Base-by-base conservation (phyloP, 805 yeast genomes). In the Lachancea fermentati region DNA sequence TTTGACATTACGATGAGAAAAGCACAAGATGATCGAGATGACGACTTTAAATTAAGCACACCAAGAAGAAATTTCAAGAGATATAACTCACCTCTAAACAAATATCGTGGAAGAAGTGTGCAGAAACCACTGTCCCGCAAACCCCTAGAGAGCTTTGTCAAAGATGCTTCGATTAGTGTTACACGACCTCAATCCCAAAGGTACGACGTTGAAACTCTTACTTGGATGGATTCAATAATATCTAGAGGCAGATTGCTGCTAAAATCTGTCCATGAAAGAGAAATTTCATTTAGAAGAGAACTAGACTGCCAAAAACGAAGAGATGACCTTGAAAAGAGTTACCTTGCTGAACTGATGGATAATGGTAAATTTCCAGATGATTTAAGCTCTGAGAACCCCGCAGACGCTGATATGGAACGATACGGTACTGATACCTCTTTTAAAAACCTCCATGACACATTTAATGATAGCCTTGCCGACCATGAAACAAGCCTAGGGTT, bases 151-250 rank as follows among this genome's bases (percentile, higher is more conserved):
- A 8, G 11, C 7, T 8, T 12, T 7, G 28, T 24, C 12, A 24
- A 24, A 24, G 28, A 12, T 8, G 28, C 7, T 7, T 8, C 28
- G 7, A 24, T 12, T 11, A 29, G 4, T 18, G 25, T 14, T 13
- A 18, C 14, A 8, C 9, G n/a, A 4, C 22, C 9, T 12, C 8
- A 11, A 11, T 18, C 24, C 18, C 11, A 32, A 24, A 24, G 28
- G 12, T 12, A 24, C 12, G 12, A 8, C 12, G 12, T 12, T 24
- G 43, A 46, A 18, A 44, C 54, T 2, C 37, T 54, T 32, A 19
- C 39, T 19, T 54, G 57, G 58, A 35, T 56, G 11, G 40, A 45
- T 3, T 51, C 57, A 0, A 22, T 57, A 15, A 54, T 58, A 14
- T 25, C 32, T 12, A 53, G 51, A 42, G 62, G 62, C 12, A 50